Conservation (phyloP, 192 early-diverging fungal genomes). For the Linnemannia hyalina region DNA sequence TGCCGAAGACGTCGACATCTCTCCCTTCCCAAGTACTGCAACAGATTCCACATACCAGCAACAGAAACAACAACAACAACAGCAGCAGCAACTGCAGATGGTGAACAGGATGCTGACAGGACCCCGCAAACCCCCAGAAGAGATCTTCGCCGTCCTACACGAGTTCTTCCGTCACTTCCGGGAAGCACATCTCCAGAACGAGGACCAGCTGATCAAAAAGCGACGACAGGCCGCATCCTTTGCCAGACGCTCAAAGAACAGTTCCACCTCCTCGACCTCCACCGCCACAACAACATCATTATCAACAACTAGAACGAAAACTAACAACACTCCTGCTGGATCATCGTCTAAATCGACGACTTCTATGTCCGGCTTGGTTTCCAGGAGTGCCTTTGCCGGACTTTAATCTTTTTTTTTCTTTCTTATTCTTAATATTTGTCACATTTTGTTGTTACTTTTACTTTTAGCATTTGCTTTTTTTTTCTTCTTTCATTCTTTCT, state of each 20-base stretch:
- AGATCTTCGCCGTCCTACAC: slow-evolving; percentile 46
- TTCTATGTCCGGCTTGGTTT: background rate
- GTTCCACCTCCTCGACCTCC: background rate
- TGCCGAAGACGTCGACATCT: slow-evolving; percentile 5
- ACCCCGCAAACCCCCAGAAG: slow-evolving; percentile 47
- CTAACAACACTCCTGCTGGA: background rate
- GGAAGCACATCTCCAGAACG: slow-evolving; percentile 52
- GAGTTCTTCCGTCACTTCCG: slow-evolving; percentile 49
- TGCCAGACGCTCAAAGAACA: slow-evolving; percentile 6
- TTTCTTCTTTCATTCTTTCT: background rate
- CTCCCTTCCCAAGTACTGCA: background rate
- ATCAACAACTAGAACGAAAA: background rate
- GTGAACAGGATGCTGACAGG: slow-evolving; percentile 28
- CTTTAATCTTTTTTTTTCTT: background rate
- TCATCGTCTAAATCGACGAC: slow-evolving; percentile 9
- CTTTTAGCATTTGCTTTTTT: background rate
- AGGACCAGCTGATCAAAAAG: slow-evolving; percentile 33
- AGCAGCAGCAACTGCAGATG: slow-evolving; percentile 22
- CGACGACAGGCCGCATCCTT: slow-evolving; percentile 33
- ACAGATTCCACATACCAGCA: background rate
- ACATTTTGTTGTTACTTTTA: background rate
- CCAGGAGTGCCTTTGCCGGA: slow-evolving; percentile 7
- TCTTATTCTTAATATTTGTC: background rate
- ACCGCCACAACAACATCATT: background rate
- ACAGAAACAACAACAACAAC: background rate